A percentile compares a stretch with the other conserved stretches of the same genome.
Conservation (phyloP, 148 eudicot species). For the Silene uniflora region DNA sequence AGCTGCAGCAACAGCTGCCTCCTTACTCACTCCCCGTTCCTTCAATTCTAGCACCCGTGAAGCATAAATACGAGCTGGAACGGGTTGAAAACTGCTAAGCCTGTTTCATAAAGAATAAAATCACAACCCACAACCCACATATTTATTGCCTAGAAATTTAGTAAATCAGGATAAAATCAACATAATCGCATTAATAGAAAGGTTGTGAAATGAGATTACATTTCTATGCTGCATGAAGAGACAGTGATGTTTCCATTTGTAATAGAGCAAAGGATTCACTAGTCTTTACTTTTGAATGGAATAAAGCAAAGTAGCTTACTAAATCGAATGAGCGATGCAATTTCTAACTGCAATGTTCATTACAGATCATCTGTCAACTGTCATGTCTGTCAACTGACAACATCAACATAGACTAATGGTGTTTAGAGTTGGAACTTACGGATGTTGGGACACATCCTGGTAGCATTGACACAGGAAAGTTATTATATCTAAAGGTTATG, state of each 20-base stretch:
- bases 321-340: neutral
- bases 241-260: neutral
- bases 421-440: neutral
- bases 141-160: neutral
- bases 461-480: neutral
- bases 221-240: neutral
- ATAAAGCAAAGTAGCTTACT: neutral
- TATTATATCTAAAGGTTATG: neutral
- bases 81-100: conserved; percentile 51
- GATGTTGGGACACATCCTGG: neutral
- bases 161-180: neutral
- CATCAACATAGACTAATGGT: too few species aligned
- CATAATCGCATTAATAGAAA: neutral
- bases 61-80: conserved; percentile 70
- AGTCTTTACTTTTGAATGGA: neutral
- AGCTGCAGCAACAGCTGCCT: conserved; percentile 73
- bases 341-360: neutral
- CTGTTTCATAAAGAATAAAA: conserved; percentile 35
- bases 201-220: too few species aligned
- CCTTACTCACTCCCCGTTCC: conserved; percentile 69
- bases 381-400: too few species aligned
- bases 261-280: neutral
- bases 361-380: too few species aligned
- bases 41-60: conserved; percentile 76
- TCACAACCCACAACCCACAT: neutral